Base-by-base conservation (phyloP, 2,329 filamentous ascomycete species). In the Colletotrichum truncatum region DNA sequence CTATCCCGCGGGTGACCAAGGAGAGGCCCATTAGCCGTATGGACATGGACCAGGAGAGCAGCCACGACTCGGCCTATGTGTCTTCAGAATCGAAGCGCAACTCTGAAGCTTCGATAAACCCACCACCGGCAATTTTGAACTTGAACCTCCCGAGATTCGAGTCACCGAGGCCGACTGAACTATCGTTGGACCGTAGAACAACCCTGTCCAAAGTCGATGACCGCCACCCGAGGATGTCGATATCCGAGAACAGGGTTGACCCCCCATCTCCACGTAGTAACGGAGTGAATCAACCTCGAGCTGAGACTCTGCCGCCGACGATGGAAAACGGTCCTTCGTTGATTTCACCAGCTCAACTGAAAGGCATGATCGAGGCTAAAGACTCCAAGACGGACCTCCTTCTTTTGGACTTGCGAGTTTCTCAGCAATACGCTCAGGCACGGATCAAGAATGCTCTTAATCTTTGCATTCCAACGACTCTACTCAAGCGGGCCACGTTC, bases 401-500 rank as follows among this genome's bases (percentile, higher is more conserved):
- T 30, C 75, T 98, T 1, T 81, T 99, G 4, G 96, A 99, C 75
- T 86, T 98, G 21, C 89, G 96, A 38, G 94, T 97, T 0, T 93
- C 91, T 26, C 93, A 94, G 18, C 93, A 95, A 69, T 98, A 91
- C 73, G 86, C 89, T 1, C 84, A 87, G 46, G 90, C 92, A 21
- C 89, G 92, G 28, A 92, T 98, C 58, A 81, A 84, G 52, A 90
- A 91, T n/a, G 93, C 95, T 1, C 80, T 99, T 30, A 98, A 97
- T 74, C 82, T 99, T 5, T 98, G 96, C 74, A 97, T 98, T 66
- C 96, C 96, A 0, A 98, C 96, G 0, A 98, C 95, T 0, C 81
- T 99, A 12, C 80, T 99, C 16, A 98, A 98, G 78, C 86, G 96
- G 52, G 90, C 93, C 1, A 97, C 94, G 0, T 98, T 97, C 78